Percentiles rank a stretch among this genome's conserved stretches.
phyloP scores from a whole-genome alignment of 2,329 filamentous ascomycete genomes.

The Daldinia sp. region DNA sequence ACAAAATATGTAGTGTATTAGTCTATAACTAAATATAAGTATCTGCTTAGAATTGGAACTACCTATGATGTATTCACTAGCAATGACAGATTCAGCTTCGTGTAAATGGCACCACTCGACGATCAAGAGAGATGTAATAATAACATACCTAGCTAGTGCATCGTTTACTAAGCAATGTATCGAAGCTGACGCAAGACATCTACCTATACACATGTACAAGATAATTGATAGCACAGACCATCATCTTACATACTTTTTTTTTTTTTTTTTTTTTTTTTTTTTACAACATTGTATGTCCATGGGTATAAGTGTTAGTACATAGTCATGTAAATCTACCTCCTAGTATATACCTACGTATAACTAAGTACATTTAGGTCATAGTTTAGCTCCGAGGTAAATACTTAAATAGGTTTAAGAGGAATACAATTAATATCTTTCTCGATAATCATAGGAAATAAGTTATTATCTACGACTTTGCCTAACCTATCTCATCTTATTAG shows the following conservation, averaged over 20 bases:
- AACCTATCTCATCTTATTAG: constrained; percentile 1
- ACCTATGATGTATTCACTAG: too few species aligned
- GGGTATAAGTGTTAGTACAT: not conserved
- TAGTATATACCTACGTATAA: not conserved
- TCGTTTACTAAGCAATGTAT: not conserved
- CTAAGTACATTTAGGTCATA: not conserved
- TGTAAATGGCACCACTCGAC: not conserved
- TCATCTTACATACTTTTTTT: not conserved
- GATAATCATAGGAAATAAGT: not conserved
- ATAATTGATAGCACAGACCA: not conserved
- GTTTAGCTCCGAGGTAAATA: not conserved
- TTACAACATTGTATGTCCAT: too few species aligned
- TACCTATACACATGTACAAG: too few species aligned
- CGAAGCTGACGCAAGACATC: constrained; percentile 4
- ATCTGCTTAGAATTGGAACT: not conserved
- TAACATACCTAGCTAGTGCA: not conserved
- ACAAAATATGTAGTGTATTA: too few species aligned
- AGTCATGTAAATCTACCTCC: too few species aligned
- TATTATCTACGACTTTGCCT: not conserved
- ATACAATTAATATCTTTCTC: too few species aligned
- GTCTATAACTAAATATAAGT: too few species aligned
- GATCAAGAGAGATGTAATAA: not conserved
- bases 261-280: not conserved
- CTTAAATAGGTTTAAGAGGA: not conserved
- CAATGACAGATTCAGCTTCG: not conserved